Evolutionary conservation across 495 filamentous ascomycete species (phyloP), one percentile per base, ranked within the genome.

Genomic region (Cudoniella acicularis): DNA sequence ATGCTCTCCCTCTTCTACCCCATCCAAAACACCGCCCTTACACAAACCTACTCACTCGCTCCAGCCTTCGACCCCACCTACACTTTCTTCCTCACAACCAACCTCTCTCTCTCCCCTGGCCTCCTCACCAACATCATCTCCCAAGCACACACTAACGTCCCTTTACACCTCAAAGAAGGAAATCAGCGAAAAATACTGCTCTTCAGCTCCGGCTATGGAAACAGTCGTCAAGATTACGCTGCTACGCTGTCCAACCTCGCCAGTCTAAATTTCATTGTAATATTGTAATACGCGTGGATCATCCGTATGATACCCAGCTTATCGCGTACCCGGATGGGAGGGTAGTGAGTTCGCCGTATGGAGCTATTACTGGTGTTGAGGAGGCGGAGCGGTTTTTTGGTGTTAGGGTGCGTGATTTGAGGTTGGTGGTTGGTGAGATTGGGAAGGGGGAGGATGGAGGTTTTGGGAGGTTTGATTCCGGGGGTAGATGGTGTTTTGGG

Each of bases 251-350:
- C 73, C 53, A 70, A 69, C 41, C 67, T 81, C 17, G 76, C 79
- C 4, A 78, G 75, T 54, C 56, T 67, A 17, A 78, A 79, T 47
- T 78, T 69, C 63, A 69, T 71, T 45, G 75, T 82, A 16, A 63
- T 74, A 1, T 64, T 70, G 16, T n/a, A n/a, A n/a, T n/a, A n/a
- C n/a, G n/a, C n/a, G 56, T 82, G n/a, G 80, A 83, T 57, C 71
- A 76, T 52, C 66, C 78, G 1, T 77, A 78, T 59, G 79, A 81
- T 53, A 60, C 70, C 11, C 13, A 52, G 11, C 57, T 79, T 20
- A 71, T 81, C 21, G 73, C 78, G 46, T 82, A 70, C 56, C 75
- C 77, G 2, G 76, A 80, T 52, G 77, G 75, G 18, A 52, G 52
- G 0, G 20, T 60, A 10, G 64, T 67, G 3, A 54, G 67, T 23